Base-by-base conservation (phyloP, 1,139 yeast species). In the Magnusiomyces paraingens region DNA sequence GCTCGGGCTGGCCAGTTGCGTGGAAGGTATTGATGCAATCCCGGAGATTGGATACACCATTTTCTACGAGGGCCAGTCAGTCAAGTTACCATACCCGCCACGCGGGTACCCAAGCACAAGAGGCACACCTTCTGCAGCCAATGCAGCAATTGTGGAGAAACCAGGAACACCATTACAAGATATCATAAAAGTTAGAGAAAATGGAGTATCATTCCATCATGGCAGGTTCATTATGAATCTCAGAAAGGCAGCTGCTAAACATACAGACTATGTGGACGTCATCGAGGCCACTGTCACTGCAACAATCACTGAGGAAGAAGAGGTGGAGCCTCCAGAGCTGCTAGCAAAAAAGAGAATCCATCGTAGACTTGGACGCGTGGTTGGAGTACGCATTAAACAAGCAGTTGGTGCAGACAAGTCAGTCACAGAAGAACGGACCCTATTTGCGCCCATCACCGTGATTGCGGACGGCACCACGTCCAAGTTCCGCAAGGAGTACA, bases 401-500 rank as follows among this genome's bases (percentile, higher is more conserved):
- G 26, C 47, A 14, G 8, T 26, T 26, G 32, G 8, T 26, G 32
- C 8, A 8, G 32, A 26, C 32, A 26, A 26, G 32, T 4, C 32
- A 4, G 32, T 8, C 32, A 8, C 8, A 78, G 32, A 5, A 8
- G 32, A 26, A 8, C 74, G 21, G 8, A 52, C 48, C 38, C 82
- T 77, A 70, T 70, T 71, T 46, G 87, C 86, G 2, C 80, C 83
- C 55, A 68, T 90, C 57, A 85, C 91, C 5, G 76, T 91, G 41
- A 79, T 87, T 53, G 89, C 96, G 65, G 99, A 93, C 70, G 99
- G 99, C 54, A 91, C 93, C 57, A 90, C 89, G 65, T 89, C 97
- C 57, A 90, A 86, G 69, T 90, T 93, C 74, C 81, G 99, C 67
- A 87, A 83, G 66, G 84, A 83, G 59, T 75, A 86, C 52, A 73